Evolutionary conservation across 1,139 yeast species (phyloP).

Genomic region (Suhomyces yuchorum): DNA sequence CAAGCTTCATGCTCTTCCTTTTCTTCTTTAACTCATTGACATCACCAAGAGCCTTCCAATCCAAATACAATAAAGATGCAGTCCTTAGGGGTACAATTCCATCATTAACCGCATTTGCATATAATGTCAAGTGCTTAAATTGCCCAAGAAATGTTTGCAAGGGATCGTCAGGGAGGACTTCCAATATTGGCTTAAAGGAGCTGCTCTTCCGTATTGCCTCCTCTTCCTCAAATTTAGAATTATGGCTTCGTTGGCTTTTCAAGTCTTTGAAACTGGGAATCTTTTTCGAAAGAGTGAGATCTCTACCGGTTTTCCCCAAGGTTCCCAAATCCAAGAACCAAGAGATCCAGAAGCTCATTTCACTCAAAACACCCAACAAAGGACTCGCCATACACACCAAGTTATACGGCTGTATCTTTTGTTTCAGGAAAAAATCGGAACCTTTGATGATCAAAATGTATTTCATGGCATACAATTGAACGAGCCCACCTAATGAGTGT

Average conservation of each 20-base stretch:
- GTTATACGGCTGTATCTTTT: slow-evolving; percentile 22
- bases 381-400: slow-evolving; percentile 31
- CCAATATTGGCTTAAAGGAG: slow-evolving; percentile 24
- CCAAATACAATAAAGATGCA: slow-evolving; percentile 26
- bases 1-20: slow-evolving; percentile 4
- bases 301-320: slow-evolving; percentile 31
- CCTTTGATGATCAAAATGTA: slow-evolving; percentile 24
- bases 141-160: slow-evolving; percentile 20
- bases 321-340: slow-evolving; percentile 32
- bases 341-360: slow-evolving; percentile 26
- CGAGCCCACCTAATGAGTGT: slow-evolving; percentile 30
- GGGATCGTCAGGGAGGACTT: slow-evolving; percentile 29
- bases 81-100: slow-evolving; percentile 33
- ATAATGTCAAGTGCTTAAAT: slow-evolving; percentile 26
- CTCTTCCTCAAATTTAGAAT: slow-evolving; percentile 3
- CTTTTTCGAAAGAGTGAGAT: slow-evolving; percentile 26
- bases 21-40: slow-evolving; percentile 29
- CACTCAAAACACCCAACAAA: slow-evolving; percentile 27
- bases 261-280: slow-evolving; percentile 19
- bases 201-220: slow-evolving; percentile 11
- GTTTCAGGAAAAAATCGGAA: slow-evolving; percentile 18
- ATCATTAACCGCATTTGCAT: slow-evolving; percentile 31
- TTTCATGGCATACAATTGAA: slow-evolving; percentile 29
- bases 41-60: slow-evolving; percentile 35
- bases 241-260: slow-evolving; percentile 11